Base-by-base conservation (phyloP, 441 rosid genomes). In the Omphalea diandra region DNA sequence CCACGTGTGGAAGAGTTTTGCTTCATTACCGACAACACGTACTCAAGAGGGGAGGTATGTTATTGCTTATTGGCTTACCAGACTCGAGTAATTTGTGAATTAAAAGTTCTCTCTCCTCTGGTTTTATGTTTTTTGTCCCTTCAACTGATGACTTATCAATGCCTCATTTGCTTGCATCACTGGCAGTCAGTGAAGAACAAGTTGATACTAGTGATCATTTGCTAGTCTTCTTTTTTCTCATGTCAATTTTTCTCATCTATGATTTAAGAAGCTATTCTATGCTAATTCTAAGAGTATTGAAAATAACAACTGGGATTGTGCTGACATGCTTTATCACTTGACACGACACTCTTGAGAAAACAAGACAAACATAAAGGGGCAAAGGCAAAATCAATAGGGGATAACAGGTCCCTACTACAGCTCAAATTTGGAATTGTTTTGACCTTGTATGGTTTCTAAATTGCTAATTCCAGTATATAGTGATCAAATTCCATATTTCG, bases 1-100 rank as follows among this genome's bases (percentile, higher is more conserved):
- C 87, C 84, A 2, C 80, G 49, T 2, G 82, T 83, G 33, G 87
- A 83, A 75, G 87, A 83, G 20, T 83, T 83, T 77, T 83, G 85
- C 80, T 76, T 81, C 65, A 83, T 83, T 70, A 83, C 87, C 3
- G 87, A 83, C 75, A 81, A 73, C 77, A 81, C 87, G n/a, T 83
- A 83, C 60, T 76, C 83, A 35, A 81, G 59, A 54, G 77, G 50
- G 49, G 87, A 81, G 85, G 87, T 79, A 77, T 68, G 69, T 18
- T 41, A 47, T 33, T 12, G 61, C 46, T 68, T 67, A 44, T 40
- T 35, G 15, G 68, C 57, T 24, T 49, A 29, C 38, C 27, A 32
- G 70, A 66, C 27, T 27, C 29, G 18, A n/a, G n/a, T 62, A 7
- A 43, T 35, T 27, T 0, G 15, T 43, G 35, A 38, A 58, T 8